Base-by-base conservation (phyloP, 1,284 basidiomycete genomes). In the Apiotrichum montevideense region DNA sequence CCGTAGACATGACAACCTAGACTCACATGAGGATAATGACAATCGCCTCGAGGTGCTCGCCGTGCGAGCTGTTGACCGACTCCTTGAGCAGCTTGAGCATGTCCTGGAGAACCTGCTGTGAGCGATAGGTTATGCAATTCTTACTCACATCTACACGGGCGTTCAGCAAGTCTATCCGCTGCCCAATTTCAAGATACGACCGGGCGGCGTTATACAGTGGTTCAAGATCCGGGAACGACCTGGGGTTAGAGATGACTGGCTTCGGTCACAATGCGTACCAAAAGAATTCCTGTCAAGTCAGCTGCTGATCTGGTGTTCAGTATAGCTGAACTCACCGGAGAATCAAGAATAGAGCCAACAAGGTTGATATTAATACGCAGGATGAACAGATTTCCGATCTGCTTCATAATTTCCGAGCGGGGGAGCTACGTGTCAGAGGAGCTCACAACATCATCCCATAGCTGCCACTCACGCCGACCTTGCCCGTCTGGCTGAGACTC, bases 1-100 rank as follows among this genome's bases (percentile, higher is more conserved):
- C 35, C 37, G 10, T 6, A 21, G 21, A 21, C 21, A 21, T 21
- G 21, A 21, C 21, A 21, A 21, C 21, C 6, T 3, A 11, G 6
- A 94, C 86, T 46, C 78, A 92, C 73, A 98, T 97, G 59, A 98
- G 81, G 51, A 86, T 85, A 62, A 98, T 96, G 64, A 98, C 90
- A 63, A 98, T 91, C 66, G 90, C 88, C 75, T 98, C 93, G n/a
- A 98, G 80, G 42, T 91, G 84, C 75, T 98, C 93, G 2, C 90
- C 86, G 67, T 98, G 93, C 66, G 85, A 84, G 61, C 86, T 90
- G 29, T 90, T 91, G 39, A 96, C 94, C 53, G 71, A 71, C 77
- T 97, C 94, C 77, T 97, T 97, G 50, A 98, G 80, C 53, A 98
- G 82, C 73, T 93, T 88, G 8, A 98, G 83, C 90, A 98, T 96